A percentile compares a stretch with the other conserved stretches of the same genome.
phyloP scores from a whole-genome alignment of 306 rosid genomes.

The Cajanus cajan region DNA sequence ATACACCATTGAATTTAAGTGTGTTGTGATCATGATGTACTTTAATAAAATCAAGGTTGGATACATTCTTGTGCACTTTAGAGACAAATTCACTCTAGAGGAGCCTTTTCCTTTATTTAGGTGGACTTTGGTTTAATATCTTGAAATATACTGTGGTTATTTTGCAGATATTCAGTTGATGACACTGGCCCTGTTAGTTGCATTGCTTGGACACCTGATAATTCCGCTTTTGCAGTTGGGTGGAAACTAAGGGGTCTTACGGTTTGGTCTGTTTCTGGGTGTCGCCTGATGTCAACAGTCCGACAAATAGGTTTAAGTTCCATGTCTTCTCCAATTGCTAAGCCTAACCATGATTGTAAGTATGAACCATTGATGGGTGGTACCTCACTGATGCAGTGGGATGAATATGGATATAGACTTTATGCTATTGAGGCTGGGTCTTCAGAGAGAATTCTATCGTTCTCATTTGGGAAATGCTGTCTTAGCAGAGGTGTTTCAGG shows the following conservation, averaged over 20 bases:
- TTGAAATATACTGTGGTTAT: constrained; percentile 27
- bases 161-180: constrained; percentile 86
- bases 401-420: constrained; percentile 90
- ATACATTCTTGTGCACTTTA: background rate
- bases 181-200: constrained; percentile 92
- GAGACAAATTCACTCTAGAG: background rate
- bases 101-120: background rate
- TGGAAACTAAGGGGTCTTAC: constrained; percentile 97
- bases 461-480: constrained; percentile 97
- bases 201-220: constrained; percentile 98
- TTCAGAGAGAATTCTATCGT: constrained; percentile 77
- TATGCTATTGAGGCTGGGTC: constrained; percentile 77
- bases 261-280: constrained; percentile 97
- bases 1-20: background rate
- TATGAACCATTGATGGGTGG: constrained; percentile 91
- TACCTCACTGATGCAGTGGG: constrained; percentile 93
- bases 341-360: constrained; percentile 76
- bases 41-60: background rate
- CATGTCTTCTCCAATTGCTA: constrained; percentile 78
- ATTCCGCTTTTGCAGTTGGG: constrained; percentile 97
- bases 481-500: constrained; percentile 98
- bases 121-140: constrained; percentile 20
- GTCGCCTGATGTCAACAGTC: constrained; percentile 95
- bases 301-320: constrained; percentile 93
- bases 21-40: background rate